Evolutionary conservation across 352 stramenopile species (phyloP).

Genomic region (Globisporangium cylindrosporum): DNA sequence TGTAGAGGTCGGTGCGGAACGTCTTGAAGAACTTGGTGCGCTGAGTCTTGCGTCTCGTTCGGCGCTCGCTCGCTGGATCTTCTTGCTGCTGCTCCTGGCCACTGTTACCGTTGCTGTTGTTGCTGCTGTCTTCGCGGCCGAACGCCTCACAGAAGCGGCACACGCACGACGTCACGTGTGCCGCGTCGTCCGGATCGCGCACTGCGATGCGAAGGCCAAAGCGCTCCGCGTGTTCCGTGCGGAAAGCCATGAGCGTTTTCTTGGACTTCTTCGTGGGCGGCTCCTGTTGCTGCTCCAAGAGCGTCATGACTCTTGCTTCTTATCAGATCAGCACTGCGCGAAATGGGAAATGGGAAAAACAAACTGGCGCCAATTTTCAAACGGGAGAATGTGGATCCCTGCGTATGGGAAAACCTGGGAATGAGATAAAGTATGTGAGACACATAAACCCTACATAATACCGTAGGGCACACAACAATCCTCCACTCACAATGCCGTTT

Average conservation of each 20-base stretch:
- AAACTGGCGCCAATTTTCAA: no score
- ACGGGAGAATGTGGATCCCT: no score
- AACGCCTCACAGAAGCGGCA: background rate
- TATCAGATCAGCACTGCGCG: no score
- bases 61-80: background rate
- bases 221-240: background rate
- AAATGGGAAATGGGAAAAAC: no score
- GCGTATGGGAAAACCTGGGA: no score
- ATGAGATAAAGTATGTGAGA: no score
- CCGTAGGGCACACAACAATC: no score
- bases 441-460: no score
- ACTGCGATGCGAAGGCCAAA: background rate
- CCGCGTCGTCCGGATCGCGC: background rate
- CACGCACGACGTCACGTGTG: background rate
- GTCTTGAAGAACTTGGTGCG: background rate
- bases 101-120: background rate
- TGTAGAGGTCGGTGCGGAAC: background rate
- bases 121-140: background rate
- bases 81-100: background rate
- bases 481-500: no score
- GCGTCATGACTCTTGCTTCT: background rate
- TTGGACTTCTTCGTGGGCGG: background rate
- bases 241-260: background rate
- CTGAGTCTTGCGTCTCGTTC: background rate
- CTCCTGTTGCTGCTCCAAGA: background rate